These are phyloP conservation scores for Lagenaria siceraria DNA, from an alignment of 306 rosid genomes.

Conservation along the genomic window DNA sequence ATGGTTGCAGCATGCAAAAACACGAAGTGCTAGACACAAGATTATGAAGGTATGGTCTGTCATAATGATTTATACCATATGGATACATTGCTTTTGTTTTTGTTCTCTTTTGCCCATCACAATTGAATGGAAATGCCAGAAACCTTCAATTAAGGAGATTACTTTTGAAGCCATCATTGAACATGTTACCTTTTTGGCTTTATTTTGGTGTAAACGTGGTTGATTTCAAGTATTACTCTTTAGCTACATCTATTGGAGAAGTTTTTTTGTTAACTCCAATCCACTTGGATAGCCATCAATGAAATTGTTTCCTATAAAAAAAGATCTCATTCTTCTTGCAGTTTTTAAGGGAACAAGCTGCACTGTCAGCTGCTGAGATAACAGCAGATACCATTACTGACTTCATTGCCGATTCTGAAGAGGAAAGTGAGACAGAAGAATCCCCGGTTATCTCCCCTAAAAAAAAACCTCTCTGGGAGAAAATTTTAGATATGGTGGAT, in stretches of 20 bases:
- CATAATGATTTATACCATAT: neutral
- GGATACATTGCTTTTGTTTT: neutral
- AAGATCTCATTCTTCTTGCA: constrained; percentile 24
- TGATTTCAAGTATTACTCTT: neutral
- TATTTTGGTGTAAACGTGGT: neutral
- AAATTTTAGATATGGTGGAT: constrained; percentile 37
- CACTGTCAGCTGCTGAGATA: constrained; percentile 79
- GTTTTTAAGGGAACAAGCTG: constrained; percentile 97
- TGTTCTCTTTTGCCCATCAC: constrained; percentile 7
- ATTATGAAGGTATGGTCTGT: constrained; percentile 73
- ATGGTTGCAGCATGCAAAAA: constrained; percentile 98
- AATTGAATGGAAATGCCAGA: neutral
- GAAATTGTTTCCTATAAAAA: neutral
- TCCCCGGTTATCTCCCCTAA: constrained; percentile 30
- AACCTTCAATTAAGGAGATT: neutral
- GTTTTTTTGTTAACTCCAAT: too few relatives aligned
- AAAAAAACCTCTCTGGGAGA: constrained; percentile 39
- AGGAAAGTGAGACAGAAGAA: constrained; percentile 59
- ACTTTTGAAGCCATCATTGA: too few relatives aligned
- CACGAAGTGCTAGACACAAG: constrained; percentile 97
- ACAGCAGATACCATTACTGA: constrained; percentile 71
- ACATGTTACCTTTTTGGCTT: neutral
- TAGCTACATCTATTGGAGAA: neutral
- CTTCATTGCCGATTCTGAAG: constrained; percentile 61
- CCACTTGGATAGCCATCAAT: neutral